These are phyloP conservation scores for Colletotrichum salicis DNA, from an alignment of 2,329 filamentous ascomycete species.

Conservation along the genomic window DNA sequence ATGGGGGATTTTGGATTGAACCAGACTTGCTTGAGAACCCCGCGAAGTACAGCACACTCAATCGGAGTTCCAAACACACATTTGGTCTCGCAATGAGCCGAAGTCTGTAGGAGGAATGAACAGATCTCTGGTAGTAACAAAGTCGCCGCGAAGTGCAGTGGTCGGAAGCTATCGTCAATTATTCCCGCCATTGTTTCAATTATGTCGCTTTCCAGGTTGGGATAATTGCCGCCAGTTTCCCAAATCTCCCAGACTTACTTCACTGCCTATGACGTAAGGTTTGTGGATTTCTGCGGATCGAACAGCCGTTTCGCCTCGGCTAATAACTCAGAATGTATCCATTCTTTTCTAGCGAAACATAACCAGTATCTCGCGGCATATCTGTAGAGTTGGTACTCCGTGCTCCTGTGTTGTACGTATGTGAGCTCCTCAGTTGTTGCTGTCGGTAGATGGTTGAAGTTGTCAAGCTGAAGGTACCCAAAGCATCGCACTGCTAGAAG, in stretches of 20 bases:
- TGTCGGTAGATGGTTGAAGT: not conserved
- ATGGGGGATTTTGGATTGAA: rapidly evolving
- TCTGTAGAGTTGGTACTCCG: rapidly evolving
- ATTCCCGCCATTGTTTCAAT: not conserved
- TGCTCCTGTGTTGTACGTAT: rapidly evolving
- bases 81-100: not conserved
- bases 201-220: too few species aligned
- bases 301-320: not conserved
- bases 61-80: not conserved
- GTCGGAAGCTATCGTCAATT: not conserved
- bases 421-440: not conserved
- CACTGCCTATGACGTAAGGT: not conserved
- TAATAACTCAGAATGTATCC: not conserved
- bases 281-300: not conserved
- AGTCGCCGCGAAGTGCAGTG: not conserved
- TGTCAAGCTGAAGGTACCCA: not conserved
- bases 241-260: not conserved
- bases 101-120: not conserved
- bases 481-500: not conserved
- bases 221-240: too few species aligned
- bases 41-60: not conserved
- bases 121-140: not conserved
- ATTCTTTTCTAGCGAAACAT: not conserved
- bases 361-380: not conserved
- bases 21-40: rapidly evolving